Evolutionary conservation across 306 rosid genomes (phyloP).

Genomic region (Acacia melanoxylon): DNA sequence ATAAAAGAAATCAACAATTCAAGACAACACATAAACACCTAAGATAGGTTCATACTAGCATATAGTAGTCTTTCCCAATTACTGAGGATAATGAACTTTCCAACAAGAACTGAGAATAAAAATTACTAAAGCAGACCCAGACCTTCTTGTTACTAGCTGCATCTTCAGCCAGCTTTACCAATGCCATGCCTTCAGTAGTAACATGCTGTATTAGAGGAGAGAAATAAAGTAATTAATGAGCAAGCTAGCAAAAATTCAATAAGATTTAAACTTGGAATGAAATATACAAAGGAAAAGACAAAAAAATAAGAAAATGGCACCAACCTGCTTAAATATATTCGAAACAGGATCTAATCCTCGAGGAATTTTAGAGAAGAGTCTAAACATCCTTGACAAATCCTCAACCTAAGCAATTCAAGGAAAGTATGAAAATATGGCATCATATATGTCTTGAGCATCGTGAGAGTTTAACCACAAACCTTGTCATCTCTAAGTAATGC

Average conservation of each 20-base stretch:
- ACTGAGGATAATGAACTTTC: background rate
- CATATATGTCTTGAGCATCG: background rate
- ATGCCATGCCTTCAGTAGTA: constrained; percentile 82
- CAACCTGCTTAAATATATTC: constrained; percentile 85
- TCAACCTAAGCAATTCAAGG: constrained; percentile 57
- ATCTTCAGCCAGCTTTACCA: constrained; percentile 93
- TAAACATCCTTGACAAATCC: constrained; percentile 90
- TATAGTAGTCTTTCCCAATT: background rate
- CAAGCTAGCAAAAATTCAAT: constrained; percentile 18
- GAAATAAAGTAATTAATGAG: constrained; percentile 8
- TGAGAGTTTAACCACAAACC: constrained; percentile 42
- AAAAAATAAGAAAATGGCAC: constrained; percentile 19
- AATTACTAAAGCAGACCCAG: background rate
- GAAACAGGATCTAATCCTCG: constrained; percentile 89
- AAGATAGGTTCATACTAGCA: background rate
- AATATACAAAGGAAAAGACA: background rate
- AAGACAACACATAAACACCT: background rate
- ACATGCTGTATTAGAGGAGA: constrained; percentile 70
- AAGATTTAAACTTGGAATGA: background rate
- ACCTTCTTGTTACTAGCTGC: constrained; percentile 94
- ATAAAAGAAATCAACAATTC: background rate
- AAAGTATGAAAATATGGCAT: constrained; percentile 13
- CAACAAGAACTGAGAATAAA: background rate
- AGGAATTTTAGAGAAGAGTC: constrained; percentile 92
- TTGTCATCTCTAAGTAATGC: constrained; percentile 88